Conservation (phyloP, 306 rosid species). For the Carpinus viminea region DNA sequence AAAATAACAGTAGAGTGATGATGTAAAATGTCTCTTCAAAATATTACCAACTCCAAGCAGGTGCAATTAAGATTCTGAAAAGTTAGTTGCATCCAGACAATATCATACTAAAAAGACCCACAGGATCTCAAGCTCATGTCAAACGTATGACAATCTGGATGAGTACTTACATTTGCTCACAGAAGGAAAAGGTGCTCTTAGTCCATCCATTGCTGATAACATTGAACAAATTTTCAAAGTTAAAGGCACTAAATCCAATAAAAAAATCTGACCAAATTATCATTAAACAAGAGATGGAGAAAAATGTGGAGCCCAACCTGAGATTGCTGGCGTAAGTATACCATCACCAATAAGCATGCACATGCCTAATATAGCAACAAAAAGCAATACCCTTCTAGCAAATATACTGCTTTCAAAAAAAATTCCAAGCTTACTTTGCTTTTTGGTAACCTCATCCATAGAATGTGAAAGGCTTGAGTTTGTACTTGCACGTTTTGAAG, state of each 20-base stretch:
- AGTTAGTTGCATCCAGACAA: neutral
- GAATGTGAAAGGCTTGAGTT: conserved; percentile 22
- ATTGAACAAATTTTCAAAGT: conserved; percentile 11
- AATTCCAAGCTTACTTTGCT: conserved; percentile 47
- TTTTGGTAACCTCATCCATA: conserved; percentile 13
- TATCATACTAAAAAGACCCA: neutral
- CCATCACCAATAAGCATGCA: conserved; percentile 94
- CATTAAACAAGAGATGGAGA: neutral
- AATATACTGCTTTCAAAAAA: conserved; percentile 53
- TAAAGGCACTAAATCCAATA: neutral
- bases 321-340: conserved; percentile 87
- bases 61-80: no score
- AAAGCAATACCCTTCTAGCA: conserved; percentile 71
- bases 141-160: neutral
- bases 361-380: conserved; percentile 74
- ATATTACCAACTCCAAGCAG: neutral
- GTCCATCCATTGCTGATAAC: conserved; percentile 42
- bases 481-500: conserved; percentile 38
- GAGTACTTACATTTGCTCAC: conserved; percentile 33
- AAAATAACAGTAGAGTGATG: neutral
- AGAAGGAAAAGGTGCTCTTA: conserved; percentile 45
- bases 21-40: conserved; percentile 19
- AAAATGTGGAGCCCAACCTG: conserved; percentile 41
- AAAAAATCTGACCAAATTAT: neutral
- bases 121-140: neutral